phyloP scores from a whole-genome alignment of 345 rosid genomes.

The Psidium friedrichsthalianum region DNA sequence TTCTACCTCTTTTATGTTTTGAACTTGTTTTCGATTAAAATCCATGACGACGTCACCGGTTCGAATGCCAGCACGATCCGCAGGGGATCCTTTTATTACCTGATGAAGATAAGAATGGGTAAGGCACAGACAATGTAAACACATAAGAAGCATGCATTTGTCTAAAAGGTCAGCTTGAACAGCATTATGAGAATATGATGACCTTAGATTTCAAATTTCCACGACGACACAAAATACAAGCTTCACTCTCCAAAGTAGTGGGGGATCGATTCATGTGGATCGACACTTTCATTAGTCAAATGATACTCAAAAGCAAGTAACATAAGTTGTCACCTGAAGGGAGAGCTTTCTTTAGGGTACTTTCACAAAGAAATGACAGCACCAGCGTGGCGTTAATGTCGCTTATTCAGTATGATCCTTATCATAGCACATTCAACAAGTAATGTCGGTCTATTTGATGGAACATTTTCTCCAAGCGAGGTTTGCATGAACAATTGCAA shows the following conservation, averaged over 20 bases:
- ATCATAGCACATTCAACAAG: background rate
- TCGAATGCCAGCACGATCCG: background rate
- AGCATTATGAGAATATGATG: background rate
- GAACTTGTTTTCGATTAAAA: background rate
- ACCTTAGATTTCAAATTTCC: background rate
- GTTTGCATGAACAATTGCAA: background rate
- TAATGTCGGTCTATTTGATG: background rate
- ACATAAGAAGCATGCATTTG: background rate
- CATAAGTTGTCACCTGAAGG: background rate
- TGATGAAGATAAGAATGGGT: background rate
- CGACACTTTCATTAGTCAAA: background rate
- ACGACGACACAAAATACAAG: background rate
- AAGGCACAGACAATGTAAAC: background rate
- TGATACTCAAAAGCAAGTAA: background rate
- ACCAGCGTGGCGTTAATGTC: background rate
- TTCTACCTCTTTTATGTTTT: background rate
- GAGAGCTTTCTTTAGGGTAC: background rate
- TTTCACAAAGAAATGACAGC: background rate
- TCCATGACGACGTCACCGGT: background rate
- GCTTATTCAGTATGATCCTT: background rate
- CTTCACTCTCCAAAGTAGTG: background rate
- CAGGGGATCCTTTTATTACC: background rate
- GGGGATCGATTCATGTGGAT: background rate
- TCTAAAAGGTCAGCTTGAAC: background rate
- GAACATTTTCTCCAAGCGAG: background rate